These are phyloP conservation scores for Zymoseptoria tritici DNA, from an alignment of 2,329 filamentous ascomycete species.

Conservation along the genomic window DNA sequence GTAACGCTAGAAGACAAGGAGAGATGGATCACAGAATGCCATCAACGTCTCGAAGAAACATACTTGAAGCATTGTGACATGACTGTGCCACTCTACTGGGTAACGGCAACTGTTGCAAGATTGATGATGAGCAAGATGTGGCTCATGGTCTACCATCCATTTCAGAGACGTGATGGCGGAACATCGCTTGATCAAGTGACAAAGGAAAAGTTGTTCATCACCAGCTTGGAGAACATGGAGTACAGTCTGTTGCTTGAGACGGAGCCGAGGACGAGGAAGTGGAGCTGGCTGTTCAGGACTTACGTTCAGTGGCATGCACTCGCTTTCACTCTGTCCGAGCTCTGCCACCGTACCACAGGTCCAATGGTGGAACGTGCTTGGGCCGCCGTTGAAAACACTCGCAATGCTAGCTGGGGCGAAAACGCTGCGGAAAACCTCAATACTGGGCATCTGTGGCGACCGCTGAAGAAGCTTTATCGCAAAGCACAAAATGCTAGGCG, in stretches of 20 bases:
- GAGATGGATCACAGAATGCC: conserved; percentile 43
- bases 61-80: conserved; percentile 48
- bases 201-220: conserved; percentile 62
- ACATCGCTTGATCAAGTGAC: conserved; percentile 49
- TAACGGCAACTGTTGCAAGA: conserved; percentile 59
- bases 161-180: conserved; percentile 54
- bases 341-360: conserved; percentile 51
- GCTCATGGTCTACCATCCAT: conserved; percentile 67
- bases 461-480: conserved; percentile 52
- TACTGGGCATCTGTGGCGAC: conserved; percentile 56
- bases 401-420: conserved; percentile 36
- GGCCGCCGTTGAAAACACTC: conserved; percentile 46
- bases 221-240: conserved; percentile 67
- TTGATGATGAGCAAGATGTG: conserved; percentile 73
- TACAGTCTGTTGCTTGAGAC: conserved; percentile 59
- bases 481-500: conserved; percentile 50
- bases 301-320: conserved; percentile 61
- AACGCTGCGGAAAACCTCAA: conserved; percentile 24
- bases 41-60: conserved; percentile 41
- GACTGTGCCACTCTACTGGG: conserved; percentile 57
- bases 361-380: conserved; percentile 54
- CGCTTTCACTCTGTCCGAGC: conserved; percentile 53
- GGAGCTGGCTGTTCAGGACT: conserved; percentile 58
- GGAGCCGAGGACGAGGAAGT: conserved; percentile 54
- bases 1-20: conserved; percentile 43